phyloP scores from a whole-genome alignment of 768 basidiomycete genomes.

The Lactifluus echinatus region DNA sequence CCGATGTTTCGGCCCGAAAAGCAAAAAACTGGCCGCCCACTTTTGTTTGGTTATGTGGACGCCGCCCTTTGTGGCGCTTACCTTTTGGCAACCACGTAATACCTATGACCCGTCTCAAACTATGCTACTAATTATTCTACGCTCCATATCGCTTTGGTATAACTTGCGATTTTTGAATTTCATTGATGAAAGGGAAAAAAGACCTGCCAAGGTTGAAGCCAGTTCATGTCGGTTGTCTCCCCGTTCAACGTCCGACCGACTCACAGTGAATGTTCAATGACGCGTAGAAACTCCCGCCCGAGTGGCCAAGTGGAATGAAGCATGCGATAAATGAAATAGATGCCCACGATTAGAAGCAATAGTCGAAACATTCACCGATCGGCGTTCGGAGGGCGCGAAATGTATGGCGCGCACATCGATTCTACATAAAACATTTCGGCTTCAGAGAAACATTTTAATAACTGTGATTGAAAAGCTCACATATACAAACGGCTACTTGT shows the following conservation, averaged over 20 bases:
- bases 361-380: not conserved
- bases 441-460: not conserved
- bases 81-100: slow-evolving; percentile 1
- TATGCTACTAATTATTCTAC: slow-evolving; percentile 7
- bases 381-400: not conserved
- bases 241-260: not conserved
- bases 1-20: slow-evolving; percentile 19
- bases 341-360: not conserved
- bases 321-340: not conserved
- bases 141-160: not conserved
- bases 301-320: not conserved
- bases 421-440: not conserved
- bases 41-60: slow-evolving; percentile 17
- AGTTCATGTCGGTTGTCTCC: not conserved
- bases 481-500: not conserved
- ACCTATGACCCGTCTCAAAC: not conserved
- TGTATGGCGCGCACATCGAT: not conserved
- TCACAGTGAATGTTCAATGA: not conserved
- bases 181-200: not conserved
- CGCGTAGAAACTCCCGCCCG: not conserved
- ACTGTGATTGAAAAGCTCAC: not conserved
- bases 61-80: slow-evolving; percentile 14
- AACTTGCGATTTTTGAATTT: not conserved
- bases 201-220: not conserved
- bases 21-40: slow-evolving; percentile 16